Conservation (phyloP, 2,329 filamentous ascomycete genomes). For the Xylariaceae sp. region DNA sequence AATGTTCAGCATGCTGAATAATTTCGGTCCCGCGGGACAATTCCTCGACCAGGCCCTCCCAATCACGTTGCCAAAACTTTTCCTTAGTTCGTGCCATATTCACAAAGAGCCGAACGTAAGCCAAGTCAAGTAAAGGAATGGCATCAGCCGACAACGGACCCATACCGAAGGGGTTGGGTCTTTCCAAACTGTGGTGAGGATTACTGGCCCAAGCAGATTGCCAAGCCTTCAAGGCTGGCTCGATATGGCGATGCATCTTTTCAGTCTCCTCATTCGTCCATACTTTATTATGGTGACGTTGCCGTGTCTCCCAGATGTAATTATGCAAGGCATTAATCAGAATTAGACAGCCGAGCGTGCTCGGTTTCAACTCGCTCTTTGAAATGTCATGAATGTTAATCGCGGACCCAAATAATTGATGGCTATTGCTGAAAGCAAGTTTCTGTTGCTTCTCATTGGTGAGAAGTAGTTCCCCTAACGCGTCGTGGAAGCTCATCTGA, state of each 20-base stretch:
- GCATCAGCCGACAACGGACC: conserved; percentile 85
- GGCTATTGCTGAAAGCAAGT: conserved; percentile 38
- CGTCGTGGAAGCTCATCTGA: conserved; percentile 73
- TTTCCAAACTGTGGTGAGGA: conserved; percentile 75
- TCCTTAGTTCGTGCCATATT: conserved; percentile 91
- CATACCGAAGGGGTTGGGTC: conserved; percentile 76
- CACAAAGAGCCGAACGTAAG: conserved; percentile 88
- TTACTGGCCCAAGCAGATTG: conserved; percentile 88
- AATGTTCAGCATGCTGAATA: conserved; percentile 65
- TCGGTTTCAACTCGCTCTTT: conserved; percentile 67
- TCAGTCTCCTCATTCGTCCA: conserved; percentile 94
- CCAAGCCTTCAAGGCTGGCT: conserved; percentile 91
- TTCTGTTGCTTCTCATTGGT: conserved; percentile 65
- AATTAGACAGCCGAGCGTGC: conserved; percentile 86
- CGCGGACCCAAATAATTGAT: conserved; percentile 46
- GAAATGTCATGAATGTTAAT: conserved; percentile 46
- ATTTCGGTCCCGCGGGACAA: conserved; percentile 73
- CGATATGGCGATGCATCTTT: conserved; percentile 92
- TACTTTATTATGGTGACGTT: conserved; percentile 78
- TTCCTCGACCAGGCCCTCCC: conserved; percentile 86
- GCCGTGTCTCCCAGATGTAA: conserved; percentile 96
- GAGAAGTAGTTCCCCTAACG: conserved; percentile 74
- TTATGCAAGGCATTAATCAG: conserved; percentile 95
- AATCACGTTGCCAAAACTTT: conserved; percentile 90
- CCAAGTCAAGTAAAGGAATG: conserved; percentile 84